Evolutionary conservation across 2,329 filamentous ascomycete genomes (phyloP), one percentile per base, ranked within the genome.

Genomic region (Knufia petricola): DNA sequence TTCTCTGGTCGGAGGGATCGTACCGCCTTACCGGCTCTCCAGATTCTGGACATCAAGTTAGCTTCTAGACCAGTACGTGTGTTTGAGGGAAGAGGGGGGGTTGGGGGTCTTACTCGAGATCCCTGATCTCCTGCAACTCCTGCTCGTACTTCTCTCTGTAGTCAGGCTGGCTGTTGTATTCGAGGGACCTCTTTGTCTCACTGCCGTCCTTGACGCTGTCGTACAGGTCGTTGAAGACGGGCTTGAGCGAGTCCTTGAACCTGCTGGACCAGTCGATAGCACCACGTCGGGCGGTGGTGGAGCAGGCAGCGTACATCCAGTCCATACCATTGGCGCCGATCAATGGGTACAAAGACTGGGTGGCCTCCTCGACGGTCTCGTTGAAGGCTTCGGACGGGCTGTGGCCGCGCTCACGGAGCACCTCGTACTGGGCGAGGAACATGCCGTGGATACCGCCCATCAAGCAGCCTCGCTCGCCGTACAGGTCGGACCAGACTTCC

Each of bases 391-490:
- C 92, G 63, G 85, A 90, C 69, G 92, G 92, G 73, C 79, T 85
- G 84, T 98, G 92, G 73, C 92, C 92, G 62, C 86, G 85, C 83
- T 98, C 92, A 67, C 92, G 89, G 73, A 98, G 89, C 61, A 98
- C 92, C 81, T 98, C 92, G 81, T 98, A 98, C 78, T 98, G 92
- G 55, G 92, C 92, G 61, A 98, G 87, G 86, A 98, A 98, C 92
- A 98, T 98, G 69, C 92, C 92, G 81, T 98, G 92, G 74, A 98
- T 98, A 73, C 92, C 92, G 63, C 92, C 92, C 92, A 98, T 98
- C 66, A 98, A 78, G 83, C 92, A 98, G 69, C 92, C 92, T 76
- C 92, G 89, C 85, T 98, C 92, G 73, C 92, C 92, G 79, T 98
- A 98, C 61, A 98, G 84, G 75, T 96, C 92, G 56, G 88, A 95